Evolutionary conservation across 805 yeast species (phyloP), one percentile per base, ranked within the genome.

Genomic region (Metschnikowia arizonensis): DNA sequence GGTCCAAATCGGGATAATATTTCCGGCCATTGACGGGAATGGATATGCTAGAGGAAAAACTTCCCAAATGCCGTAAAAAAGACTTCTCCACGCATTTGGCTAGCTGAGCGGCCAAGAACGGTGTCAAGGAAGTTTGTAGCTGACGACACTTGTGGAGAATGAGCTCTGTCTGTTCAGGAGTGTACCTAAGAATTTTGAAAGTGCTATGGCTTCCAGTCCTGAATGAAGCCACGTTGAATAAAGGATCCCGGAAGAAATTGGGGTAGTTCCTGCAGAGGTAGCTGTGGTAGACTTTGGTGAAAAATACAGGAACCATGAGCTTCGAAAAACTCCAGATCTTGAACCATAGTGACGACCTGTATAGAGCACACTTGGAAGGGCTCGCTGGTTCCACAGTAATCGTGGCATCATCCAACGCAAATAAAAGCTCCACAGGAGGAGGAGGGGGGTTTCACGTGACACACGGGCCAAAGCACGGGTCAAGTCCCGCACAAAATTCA

Each of bases 1-100:
- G 37, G 23, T 44, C 31, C 11, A 40, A 5, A 8, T 32, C 43
- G 5, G 56, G 56, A 18, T 29, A 47, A 19, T 26, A 50, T 11
- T 53, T 31, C 8, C 56, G 47, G 23, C 56, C 56, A 17, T 48
- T 42, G 5, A 53, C 19, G 35, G 33, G 30, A 45, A 33, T 23
- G 32, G 47, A 21, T 33, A 36, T n/a, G 36, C 23, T 34, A 39
- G 52, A n/a, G 38, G 44, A 34, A 44, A 47, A 9, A 14, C 15
- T 5, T 3, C 46, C 47, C 26, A 44, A 17, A 9, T 28, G 29
- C 9, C 52, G 45, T 8, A 17, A 17, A 10, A 51, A 31, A 4
- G 40, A 19, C 9, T 18, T 24, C 5, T 51, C 48, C 11, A 49
- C 25, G 6, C 47, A 43, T 15, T 18, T 12, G 29, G 19, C 29